Evolutionary conservation across 2,329 filamentous ascomycete species (phyloP).

Genomic region (Colletotrichum simmondsii): DNA sequence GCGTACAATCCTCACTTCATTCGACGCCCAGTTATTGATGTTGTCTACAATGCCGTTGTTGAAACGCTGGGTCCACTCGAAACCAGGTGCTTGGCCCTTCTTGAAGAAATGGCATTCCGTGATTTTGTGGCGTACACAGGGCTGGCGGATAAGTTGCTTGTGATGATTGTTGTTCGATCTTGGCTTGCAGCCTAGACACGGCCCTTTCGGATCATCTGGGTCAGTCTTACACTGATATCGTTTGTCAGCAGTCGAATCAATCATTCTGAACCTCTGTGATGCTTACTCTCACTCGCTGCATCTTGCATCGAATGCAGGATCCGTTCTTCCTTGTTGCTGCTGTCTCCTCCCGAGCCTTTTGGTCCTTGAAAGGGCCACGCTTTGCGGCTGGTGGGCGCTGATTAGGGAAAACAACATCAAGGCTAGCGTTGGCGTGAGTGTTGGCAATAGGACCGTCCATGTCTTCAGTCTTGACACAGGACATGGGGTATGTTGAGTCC

Average conservation of each 20-base stretch:
- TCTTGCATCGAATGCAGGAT: constrained; percentile 69
- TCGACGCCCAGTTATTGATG: constrained; percentile 66
- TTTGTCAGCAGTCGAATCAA: background rate
- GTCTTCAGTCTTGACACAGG: constrained; percentile 29
- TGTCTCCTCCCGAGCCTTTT: constrained; percentile 62
- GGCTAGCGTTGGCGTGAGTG: background rate
- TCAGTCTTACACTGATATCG: constrained; percentile 63
- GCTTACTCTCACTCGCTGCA: constrained; percentile 71
- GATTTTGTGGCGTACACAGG: constrained; percentile 71
- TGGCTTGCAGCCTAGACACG: constrained; percentile 62
- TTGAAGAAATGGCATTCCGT: constrained; percentile 69
- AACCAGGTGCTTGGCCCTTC: constrained; percentile 66
- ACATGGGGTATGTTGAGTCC: constrained; percentile 27
- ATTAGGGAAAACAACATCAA: constrained; percentile 48
- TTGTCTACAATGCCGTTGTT: constrained; percentile 61
- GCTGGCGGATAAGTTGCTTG: constrained; percentile 58
- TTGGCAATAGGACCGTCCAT: background rate
- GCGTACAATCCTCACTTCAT: constrained; percentile 59
- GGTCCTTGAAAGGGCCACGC: constrained; percentile 66
- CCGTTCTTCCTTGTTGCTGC: constrained; percentile 68
- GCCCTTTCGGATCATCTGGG: constrained; percentile 55
- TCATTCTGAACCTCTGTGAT: background rate
- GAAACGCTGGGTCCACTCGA: constrained; percentile 71
- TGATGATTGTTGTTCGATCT: constrained; percentile 57
- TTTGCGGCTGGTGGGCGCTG: constrained; percentile 50